Evolutionary conservation across 1,139 yeast genomes (phyloP).

Genomic region (Suhomyces bolitotheri): DNA sequence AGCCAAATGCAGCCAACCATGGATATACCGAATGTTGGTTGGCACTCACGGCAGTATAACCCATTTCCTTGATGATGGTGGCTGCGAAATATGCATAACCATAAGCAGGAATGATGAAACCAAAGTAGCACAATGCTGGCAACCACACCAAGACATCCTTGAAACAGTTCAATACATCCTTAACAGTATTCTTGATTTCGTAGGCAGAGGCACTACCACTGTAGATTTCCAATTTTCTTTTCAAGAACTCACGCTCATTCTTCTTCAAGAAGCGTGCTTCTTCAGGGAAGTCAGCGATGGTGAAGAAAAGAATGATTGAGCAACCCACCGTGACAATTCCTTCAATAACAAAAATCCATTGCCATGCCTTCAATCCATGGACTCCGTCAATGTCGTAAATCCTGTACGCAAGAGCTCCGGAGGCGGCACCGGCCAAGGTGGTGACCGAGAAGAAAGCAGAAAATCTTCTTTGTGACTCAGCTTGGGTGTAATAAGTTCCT

Average conservation of each 20-base stretch:
- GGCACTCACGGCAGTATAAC: conserved; percentile 61
- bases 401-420: conserved; percentile 45
- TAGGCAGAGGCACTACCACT: conserved; percentile 55
- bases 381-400: conserved; percentile 41
- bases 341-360: conserved; percentile 73
- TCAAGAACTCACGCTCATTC: conserved; percentile 50
- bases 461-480: conserved; percentile 68
- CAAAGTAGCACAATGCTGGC: conserved; percentile 62
- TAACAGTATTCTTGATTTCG: conserved; percentile 45
- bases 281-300: conserved; percentile 64
- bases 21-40: conserved; percentile 73
- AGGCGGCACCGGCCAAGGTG: conserved; percentile 43
- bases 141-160: conserved; percentile 52
- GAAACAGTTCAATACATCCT: conserved; percentile 44
- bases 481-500: conserved; percentile 55
- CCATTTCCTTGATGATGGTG: conserved; percentile 56
- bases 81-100: conserved; percentile 74
- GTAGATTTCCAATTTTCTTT: conserved; percentile 54
- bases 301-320: conserved; percentile 58
- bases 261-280: conserved; percentile 52
- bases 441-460: conserved; percentile 60
- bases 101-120: conserved; percentile 64
- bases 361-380: conserved; percentile 56
- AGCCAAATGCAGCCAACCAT: conserved; percentile 64
- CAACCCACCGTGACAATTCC: conserved; percentile 68